Base-by-base conservation (phyloP, 2,329 filamentous ascomycete genomes). In the Pseudopithomyces chartarum region DNA sequence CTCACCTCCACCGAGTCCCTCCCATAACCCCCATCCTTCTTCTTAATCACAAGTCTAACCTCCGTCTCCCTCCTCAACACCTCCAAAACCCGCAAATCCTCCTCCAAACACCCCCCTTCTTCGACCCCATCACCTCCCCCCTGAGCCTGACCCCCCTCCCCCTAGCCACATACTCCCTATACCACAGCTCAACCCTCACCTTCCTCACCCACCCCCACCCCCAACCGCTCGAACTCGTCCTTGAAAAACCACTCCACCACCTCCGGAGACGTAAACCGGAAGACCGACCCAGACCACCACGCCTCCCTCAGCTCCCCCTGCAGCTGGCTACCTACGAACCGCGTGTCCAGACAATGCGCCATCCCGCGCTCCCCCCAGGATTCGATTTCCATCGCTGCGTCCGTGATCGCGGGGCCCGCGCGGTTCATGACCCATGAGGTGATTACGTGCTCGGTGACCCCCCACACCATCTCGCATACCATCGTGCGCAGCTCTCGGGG, bases 271-370 rank as follows among this genome's bases (percentile, higher is more conserved):
- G 42, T 51, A 23, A 51, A 33, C 10, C 42, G 15, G 23, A 51
- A 51, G 10, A 33, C 23, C 13, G 48, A 51, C 48, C 33, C 33
- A 36, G 23, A 23, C 48, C 48, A 51, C 48, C 48, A 51, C 8
- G 48, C 48, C n/a, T 51, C 48, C 13, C 33, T 2, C 10, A 51
- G 33, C 23, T 51, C 48, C 2, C 15, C 36, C 23, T 33, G 48
- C 38, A 42, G 20, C 6, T 51, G 36, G 10, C 7, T 22, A 10
- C 48, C 38, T 1, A 51, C 48, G 10, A 42, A 51, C 8, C 48
- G 48, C 48, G n/a, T 17, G 42, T 51, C 48, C 2, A 51, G 42
- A 26, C 48, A 51, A 23, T 43, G 38, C 2, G 17, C n/a, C 1
- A 12, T 51, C 11, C 42, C 48, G 15, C 48, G 48, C 36, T 29